These are phyloP conservation scores for Graphilbum fragrans DNA, from an alignment of 2,329 filamentous ascomycete species.

Conservation along the genomic window DNA sequence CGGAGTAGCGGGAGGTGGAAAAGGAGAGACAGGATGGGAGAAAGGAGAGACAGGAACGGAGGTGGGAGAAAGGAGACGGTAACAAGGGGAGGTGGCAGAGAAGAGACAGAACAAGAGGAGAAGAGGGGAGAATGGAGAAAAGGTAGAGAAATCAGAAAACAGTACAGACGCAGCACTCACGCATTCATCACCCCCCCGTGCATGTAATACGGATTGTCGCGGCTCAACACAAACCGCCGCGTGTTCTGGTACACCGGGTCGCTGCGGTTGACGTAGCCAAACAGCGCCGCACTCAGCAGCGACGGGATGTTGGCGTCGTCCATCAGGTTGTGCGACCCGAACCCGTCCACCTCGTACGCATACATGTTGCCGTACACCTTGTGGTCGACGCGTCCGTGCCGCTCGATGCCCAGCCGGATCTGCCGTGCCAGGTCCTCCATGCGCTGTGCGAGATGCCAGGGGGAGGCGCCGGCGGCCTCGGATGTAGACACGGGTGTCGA, in stretches of 20 bases:
- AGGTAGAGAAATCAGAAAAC: too few relatives aligned
- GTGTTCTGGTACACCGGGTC: conserved; percentile 54
- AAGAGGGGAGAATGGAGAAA: too few relatives aligned
- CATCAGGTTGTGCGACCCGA: conserved; percentile 47
- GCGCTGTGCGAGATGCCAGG: conserved; percentile 2
- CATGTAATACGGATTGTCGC: conserved; percentile 60
- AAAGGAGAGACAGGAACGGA: neutral
- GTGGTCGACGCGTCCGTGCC: conserved; percentile 7
- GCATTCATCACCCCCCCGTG: conserved; percentile 34
- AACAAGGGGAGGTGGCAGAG: neutral
- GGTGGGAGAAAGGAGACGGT: neutral
- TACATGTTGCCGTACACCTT: conserved; percentile 24
- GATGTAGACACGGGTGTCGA: too few relatives aligned
- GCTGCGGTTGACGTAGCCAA: conserved; percentile 40
- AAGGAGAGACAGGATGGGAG: neutral
- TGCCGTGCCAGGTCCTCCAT: conserved; percentile 6
- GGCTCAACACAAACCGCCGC: conserved; percentile 18
- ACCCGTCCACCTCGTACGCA: conserved; percentile 64
- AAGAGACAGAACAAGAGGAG: too few relatives aligned
- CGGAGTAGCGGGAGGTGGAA: neutral
- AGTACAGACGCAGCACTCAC: neutral
- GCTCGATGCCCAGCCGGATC: conserved; percentile 9
- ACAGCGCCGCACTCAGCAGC: conserved; percentile 45
- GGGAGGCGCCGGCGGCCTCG: neutral
- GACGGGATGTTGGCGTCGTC: conserved; percentile 57